Base-by-base conservation (phyloP, 305 asterid species). In the Fraxinus sp. region DNA sequence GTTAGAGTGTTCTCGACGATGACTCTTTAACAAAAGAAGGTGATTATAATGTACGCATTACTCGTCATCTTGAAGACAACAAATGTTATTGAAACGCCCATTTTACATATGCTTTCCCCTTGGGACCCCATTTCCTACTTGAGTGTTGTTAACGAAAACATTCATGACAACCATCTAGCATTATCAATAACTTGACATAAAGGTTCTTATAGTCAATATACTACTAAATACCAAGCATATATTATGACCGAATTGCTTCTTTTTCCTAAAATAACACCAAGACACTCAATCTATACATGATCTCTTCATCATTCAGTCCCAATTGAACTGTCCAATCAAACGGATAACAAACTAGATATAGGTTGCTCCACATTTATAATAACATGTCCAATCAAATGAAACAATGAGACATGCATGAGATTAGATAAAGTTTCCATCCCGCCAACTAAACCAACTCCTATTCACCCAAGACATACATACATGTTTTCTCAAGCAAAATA, bases 391-490 rank as follows among this genome's bases (percentile, higher is more conserved):
- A 70, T 70, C 76, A 16, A 70, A 28, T 70, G 44, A 70, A 70
- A 70, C 76, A 70, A 30, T 32, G 20, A 70, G 41, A 70, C 24
- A 70, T 70, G 41, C 41, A 30, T 70, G 75, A 70, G 75, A 70
- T 70, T 13, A 28, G 75, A 70, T 28, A 16, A 14, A 6, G 41
- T 70, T 30, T 70, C 75, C 20, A 70, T 70, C 41, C 75, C 39
- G 30, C 75, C 75, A 70, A 30, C 75, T 70, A 14, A 70, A 70
- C 75, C 75, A 30, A 70, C 74, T 68, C 39, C 36, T 13, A 68
- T 68, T 68, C 74, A 68, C 74, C 36, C 74, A 28, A 41, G 49
- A 41, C 49, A 41, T 41, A 20, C 7, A 64, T 64, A 64, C 32
- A 64, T 22, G 32, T 59, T 59, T 20, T 59, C 70, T 59, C 33